These are phyloP conservation scores for Collariella sp. DNA, from an alignment of 495 filamentous ascomycete species.

Conservation along the genomic window DNA sequence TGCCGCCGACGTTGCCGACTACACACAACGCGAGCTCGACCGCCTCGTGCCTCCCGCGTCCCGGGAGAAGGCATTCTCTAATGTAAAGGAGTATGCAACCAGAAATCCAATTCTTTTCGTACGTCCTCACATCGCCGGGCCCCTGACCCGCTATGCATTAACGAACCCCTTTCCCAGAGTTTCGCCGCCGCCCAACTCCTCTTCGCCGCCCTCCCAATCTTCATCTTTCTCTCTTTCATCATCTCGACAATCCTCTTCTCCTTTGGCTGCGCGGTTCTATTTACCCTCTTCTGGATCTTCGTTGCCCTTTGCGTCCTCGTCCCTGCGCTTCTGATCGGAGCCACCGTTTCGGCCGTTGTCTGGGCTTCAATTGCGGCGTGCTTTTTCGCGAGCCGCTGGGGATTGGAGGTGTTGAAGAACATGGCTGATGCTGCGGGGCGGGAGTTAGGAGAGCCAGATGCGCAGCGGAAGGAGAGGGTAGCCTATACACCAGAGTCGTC, in stretches of 20 bases:
- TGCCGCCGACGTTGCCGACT: slow-evolving; percentile 17
- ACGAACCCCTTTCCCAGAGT: slow-evolving; percentile 19
- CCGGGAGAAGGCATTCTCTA: slow-evolving; percentile 24
- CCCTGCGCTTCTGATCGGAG: slow-evolving; percentile 38
- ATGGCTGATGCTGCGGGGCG: too few species aligned
- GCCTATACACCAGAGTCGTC: too few species aligned
- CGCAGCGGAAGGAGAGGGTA: too few species aligned
- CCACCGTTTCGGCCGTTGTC: too few species aligned
- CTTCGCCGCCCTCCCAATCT: slow-evolving; percentile 49
- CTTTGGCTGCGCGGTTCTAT: slow-evolving; percentile 47
- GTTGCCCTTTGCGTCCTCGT: slow-evolving; percentile 55
- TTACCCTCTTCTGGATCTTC: slow-evolving; percentile 54
- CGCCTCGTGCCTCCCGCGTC: slow-evolving; percentile 27
- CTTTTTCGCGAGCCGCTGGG: too few species aligned
- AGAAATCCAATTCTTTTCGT: slow-evolving; percentile 31
- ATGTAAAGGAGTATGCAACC: slow-evolving; percentile 16
- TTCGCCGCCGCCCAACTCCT: slow-evolving; percentile 47
- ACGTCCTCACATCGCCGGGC: slow-evolving; percentile 10
- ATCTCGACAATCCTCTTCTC: slow-evolving; percentile 48
- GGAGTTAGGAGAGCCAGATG: too few species aligned
- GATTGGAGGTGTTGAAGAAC: too few species aligned
- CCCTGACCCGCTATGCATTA: neutral
- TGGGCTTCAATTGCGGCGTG: too few species aligned
- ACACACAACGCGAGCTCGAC: slow-evolving; percentile 28
- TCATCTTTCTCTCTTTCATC: slow-evolving; percentile 53